phyloP scores from a whole-genome alignment of 176 grass and related monocot genomes.

The Thinopyrum elongatum region DNA sequence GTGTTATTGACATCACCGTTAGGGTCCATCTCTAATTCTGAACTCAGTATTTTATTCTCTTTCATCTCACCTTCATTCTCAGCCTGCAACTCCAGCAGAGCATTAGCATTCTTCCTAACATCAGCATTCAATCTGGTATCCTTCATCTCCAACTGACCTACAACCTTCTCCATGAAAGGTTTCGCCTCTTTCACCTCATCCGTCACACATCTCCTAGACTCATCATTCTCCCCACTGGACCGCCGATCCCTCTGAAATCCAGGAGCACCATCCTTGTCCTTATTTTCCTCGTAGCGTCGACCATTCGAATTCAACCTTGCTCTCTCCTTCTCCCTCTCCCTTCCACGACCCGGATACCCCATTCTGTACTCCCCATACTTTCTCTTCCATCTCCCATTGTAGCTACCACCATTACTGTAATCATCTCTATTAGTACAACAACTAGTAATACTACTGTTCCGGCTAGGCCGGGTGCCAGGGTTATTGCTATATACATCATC shows the following conservation, averaged over 20 bases:
- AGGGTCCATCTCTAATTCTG: conserved; percentile 18
- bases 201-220: conserved; percentile 50
- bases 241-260: conserved; percentile 50
- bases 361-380: conserved; percentile 52
- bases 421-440: conserved; percentile 34
- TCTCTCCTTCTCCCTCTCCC: conserved; percentile 55
- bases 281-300: conserved; percentile 55
- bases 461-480: conserved; percentile 25
- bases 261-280: conserved; percentile 56
- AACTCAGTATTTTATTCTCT: conserved; percentile 29
- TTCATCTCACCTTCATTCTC: conserved; percentile 41
- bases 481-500: conserved; percentile 58
- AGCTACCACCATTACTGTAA: conserved; percentile 40
- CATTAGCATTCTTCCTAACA: conserved; percentile 47
- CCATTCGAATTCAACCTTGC: conserved; percentile 47
- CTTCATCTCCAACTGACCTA: conserved; percentile 50
- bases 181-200: conserved; percentile 34
- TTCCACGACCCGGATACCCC: conserved; percentile 48
- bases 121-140: conserved; percentile 42
- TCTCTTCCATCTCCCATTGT: conserved; percentile 62
- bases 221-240: conserved; percentile 34
- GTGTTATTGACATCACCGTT: conserved; percentile 8
- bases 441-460: conserved; percentile 10
- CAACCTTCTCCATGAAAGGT: conserved; percentile 38
- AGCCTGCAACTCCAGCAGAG: conserved; percentile 18